Base-by-base conservation (phyloP, 2,329 filamentous ascomycete genomes). In the Aureobasidium mangrovei region DNA sequence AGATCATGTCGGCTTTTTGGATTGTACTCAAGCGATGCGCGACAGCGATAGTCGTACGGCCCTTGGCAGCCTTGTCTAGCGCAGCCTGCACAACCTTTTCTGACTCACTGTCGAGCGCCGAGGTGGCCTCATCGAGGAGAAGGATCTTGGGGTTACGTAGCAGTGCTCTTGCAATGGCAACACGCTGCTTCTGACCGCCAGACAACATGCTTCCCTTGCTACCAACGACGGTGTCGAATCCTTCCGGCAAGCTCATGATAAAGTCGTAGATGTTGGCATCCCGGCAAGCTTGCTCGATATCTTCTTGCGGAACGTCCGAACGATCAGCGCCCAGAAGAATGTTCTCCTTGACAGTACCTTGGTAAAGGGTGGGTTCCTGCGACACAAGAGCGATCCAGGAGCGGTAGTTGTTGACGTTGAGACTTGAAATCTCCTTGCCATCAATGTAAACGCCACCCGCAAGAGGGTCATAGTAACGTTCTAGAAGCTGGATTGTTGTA, bases 201-300 rank as follows among this genome's bases (percentile, higher is more conserved):
- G 85, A 91, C 12, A 95, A 74, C 66, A 96, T 80, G 12, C 82
- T 79, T 42, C 91, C 93, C 72, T 95, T 95, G 67, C 80, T 87
- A 29, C 93, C 91, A 31, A 59, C 55, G 6, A 91, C 66, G 0
- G 91, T 95, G 64, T 84, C 80, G 73, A 95, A 90, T 12, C 88
- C 90, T 2, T 95, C 88, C 1, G 88, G 88, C 18, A 94, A 75
- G 4, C 86, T 91, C 62, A 88, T 75, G 72, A 95, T 90, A 66
- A 95, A 95, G 64, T 95, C 88, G 70, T 91, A 90, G 60, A 95
- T 95, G 65, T 95, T 95, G 61, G 90, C 87, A 66, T 95, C 88
- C 56, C 85, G 85, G 74, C 90, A 95, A 1, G 88, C 91, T 63
- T 83, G 80, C 53, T 86, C 78, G 49, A 97, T 77, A 1, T 79